Evolutionary conservation across 2,329 filamentous ascomycete genomes (phyloP).

Genomic region (Aspergillus pseudoviridinutans): DNA sequence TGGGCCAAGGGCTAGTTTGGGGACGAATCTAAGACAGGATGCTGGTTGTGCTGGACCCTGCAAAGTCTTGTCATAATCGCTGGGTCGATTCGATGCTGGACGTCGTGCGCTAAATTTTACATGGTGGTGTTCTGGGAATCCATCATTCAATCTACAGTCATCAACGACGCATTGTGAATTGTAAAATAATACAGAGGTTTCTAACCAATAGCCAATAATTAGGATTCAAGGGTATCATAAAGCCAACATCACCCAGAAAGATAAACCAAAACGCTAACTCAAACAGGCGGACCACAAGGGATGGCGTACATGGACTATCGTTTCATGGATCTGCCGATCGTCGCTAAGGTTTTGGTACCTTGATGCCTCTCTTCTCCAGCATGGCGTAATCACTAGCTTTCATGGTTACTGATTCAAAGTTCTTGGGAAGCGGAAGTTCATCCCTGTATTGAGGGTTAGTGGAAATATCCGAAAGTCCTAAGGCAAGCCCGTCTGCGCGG

Average conservation of each 20-base stretch:
- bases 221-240: too few relatives aligned
- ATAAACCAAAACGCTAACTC: background rate
- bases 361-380: conserved; percentile 10
- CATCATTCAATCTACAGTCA: background rate
- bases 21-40: background rate
- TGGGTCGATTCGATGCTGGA: background rate
- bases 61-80: background rate
- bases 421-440: conserved; percentile 34
- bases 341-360: background rate
- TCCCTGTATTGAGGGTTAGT: conserved; percentile 19
- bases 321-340: background rate
- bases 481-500: background rate
- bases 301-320: background rate
- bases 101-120: background rate
- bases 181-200: background rate
- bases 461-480: background rate
- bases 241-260: too few relatives aligned
- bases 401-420: conserved; percentile 43
- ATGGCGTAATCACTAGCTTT: conserved; percentile 17
- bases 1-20: background rate
- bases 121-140: background rate
- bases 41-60: background rate
- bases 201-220: background rate
- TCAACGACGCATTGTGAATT: background rate
- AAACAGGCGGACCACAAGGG: background rate